Percentiles rank a stretch among this genome's conserved stretches.
Conservation (phyloP, 2,329 filamentous ascomycete genomes). For the Colletotrichum australisinense region DNA sequence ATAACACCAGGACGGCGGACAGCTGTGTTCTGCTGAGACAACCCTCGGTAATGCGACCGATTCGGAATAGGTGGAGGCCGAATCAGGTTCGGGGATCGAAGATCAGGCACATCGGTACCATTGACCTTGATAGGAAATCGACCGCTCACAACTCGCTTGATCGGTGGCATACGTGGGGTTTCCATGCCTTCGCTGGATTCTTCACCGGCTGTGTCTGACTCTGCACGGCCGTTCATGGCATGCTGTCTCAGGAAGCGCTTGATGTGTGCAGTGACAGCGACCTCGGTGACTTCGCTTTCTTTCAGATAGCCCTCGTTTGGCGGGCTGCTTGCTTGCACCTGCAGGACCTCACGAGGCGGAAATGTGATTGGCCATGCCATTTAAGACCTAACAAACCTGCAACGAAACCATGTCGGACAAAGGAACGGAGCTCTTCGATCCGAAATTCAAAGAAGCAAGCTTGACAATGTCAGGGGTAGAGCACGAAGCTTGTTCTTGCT, state of each 20-base stretch:
- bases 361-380: constrained; percentile 81
- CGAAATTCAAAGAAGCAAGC: constrained; percentile 87
- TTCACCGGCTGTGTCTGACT: constrained; percentile 68
- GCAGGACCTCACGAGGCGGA: constrained; percentile 77
- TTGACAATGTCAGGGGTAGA: constrained; percentile 85
- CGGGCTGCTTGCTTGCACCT: constrained; percentile 66
- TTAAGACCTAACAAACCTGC: constrained; percentile 91
- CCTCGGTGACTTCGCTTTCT: constrained; percentile 73
- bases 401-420: constrained; percentile 91
- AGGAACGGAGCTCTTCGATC: constrained; percentile 84
- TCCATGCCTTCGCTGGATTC: constrained; percentile 81
- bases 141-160: constrained; percentile 72
- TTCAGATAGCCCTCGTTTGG: constrained; percentile 66
- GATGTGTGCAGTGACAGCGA: constrained; percentile 69
- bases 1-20: constrained; percentile 79
- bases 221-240: constrained; percentile 61
- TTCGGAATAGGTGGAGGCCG: constrained; percentile 82
- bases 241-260: constrained; percentile 70
- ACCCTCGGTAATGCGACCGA: constrained; percentile 82
- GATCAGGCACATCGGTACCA: constrained; percentile 74
- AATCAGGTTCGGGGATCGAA: constrained; percentile 74
- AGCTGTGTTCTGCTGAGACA: constrained; percentile 74
- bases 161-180: constrained; percentile 75
- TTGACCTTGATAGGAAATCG: constrained; percentile 79
- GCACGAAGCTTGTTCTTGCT: constrained; percentile 86